A percentile compares a stretch with the other conserved stretches of the same genome.
These are phyloP conservation scores for Carex littledalei DNA, from an alignment of 176 grass and related monocot genomes.

Conservation along the genomic window DNA sequence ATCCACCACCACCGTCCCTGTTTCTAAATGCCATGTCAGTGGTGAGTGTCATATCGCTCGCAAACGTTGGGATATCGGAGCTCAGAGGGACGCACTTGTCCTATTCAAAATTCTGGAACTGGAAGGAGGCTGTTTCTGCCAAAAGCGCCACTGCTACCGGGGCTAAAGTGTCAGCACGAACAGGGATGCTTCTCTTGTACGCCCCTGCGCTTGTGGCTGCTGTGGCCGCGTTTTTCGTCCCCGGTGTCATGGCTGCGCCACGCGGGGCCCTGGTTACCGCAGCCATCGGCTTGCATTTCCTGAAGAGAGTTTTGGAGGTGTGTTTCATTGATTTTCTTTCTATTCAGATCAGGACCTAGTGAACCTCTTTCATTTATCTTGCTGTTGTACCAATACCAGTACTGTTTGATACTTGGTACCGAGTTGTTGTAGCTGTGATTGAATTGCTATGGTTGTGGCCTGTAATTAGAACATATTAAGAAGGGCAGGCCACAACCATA, in stretches of 20 bases:
- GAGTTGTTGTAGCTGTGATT: not conserved
- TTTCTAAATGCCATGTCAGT: conserved; percentile 40
- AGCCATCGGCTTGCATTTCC: conserved; percentile 51
- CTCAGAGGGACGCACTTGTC: conserved; percentile 36
- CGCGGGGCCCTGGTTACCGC: conserved; percentile 32
- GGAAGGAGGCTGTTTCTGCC: not conserved
- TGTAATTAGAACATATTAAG: not conserved
- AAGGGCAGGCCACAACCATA: not conserved
- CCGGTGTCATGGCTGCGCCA: conserved; percentile 21
- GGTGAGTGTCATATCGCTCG: conserved; percentile 25
- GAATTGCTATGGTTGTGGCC: not conserved
- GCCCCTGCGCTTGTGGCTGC: conserved; percentile 43
- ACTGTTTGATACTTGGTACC: not conserved
- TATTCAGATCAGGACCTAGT: not conserved
- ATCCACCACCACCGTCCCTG: conserved; percentile 38
- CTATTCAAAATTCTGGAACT: conserved; percentile 77
- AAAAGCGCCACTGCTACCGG: not conserved
- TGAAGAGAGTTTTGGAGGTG: conserved; percentile 83
- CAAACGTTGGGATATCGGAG: conserved; percentile 37
- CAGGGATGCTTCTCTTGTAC: conserved; percentile 64
- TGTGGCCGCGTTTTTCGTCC: conserved; percentile 34
- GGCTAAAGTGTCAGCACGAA: conserved; percentile 23
- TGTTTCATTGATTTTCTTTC: not conserved
- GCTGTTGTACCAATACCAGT: not conserved
- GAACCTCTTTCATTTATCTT: not conserved